phyloP scores from a whole-genome alignment of 495 filamentous ascomycete species.

The Podospora fimiseda region DNA sequence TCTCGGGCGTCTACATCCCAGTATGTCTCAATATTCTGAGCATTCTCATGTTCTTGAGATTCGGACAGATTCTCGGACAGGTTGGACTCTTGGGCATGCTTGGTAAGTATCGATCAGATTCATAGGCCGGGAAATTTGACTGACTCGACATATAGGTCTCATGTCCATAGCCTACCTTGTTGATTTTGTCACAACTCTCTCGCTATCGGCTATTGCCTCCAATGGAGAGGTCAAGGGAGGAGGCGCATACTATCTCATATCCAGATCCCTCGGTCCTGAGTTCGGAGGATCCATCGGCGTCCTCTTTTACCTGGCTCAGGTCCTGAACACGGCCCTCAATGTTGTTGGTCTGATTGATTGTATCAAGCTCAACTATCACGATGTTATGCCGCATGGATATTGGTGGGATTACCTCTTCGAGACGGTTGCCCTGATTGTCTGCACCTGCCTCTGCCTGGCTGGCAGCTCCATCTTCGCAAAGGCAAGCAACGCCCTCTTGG shows the following conservation, averaged over 20 bases:
- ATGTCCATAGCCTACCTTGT: conserved; percentile 66
- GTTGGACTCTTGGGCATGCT: conserved; percentile 73
- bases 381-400: conserved; percentile 59
- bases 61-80: conserved; percentile 74
- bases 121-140: neutral
- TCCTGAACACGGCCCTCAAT: conserved; percentile 85
- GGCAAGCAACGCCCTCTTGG: conserved; percentile 72
- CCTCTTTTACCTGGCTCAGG: conserved; percentile 81
- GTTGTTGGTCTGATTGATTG: conserved; percentile 83
- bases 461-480: conserved; percentile 76
- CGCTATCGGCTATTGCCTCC: conserved; percentile 80
- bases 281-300: conserved; percentile 88
- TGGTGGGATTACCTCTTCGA: conserved; percentile 79
- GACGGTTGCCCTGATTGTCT: conserved; percentile 63
- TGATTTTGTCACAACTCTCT: conserved; percentile 78
- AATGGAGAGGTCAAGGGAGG: conserved; percentile 87
- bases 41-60: conserved; percentile 87
- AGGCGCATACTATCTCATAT: conserved; percentile 86
- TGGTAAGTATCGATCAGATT: conserved; percentile 39
- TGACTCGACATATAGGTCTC: conserved; percentile 46
- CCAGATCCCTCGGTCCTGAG: conserved; percentile 77
- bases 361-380: conserved; percentile 69
- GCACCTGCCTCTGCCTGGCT: conserved; percentile 70
- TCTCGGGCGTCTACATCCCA: conserved; percentile 79
- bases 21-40: conserved; percentile 84